Percentiles rank a stretch among this genome's conserved stretches.
phyloP scores from a whole-genome alignment of 331 rosid species.

The Erythrophleum ivorense region DNA sequence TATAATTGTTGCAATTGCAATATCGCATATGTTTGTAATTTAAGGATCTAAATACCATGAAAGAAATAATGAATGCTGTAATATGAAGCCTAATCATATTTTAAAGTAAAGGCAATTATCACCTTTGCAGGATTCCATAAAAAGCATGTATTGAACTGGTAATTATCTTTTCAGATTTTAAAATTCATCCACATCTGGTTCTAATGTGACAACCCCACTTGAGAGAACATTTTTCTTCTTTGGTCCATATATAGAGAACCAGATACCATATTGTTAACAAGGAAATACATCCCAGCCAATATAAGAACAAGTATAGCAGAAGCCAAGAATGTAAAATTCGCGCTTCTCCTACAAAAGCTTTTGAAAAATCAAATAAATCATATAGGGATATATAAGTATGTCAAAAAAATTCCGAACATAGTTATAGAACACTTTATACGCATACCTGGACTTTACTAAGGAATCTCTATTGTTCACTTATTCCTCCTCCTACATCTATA shows the following conservation, averaged over 20 bases:
- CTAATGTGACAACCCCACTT: neutral
- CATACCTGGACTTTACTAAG: too few relatives aligned
- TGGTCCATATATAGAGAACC: neutral
- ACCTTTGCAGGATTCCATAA: neutral
- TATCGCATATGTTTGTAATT: too few relatives aligned
- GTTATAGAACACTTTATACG: too few relatives aligned
- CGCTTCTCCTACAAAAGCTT: neutral
- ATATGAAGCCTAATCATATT: too few relatives aligned
- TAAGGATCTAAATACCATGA: too few relatives aligned
- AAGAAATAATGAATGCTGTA: too few relatives aligned
- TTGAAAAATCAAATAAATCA: too few relatives aligned
- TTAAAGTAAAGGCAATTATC: neutral
- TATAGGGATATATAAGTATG: too few relatives aligned
- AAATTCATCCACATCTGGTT: neutral
- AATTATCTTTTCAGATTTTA: neutral
- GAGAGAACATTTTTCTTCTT: neutral
- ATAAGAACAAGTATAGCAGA: neutral
- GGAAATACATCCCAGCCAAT: neutral
- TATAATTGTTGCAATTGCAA: too few relatives aligned
- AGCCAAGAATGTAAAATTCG: too few relatives aligned
- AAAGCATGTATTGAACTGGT: neutral
- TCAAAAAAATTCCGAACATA: too few relatives aligned
- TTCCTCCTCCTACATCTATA: neutral
- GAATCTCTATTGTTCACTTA: too few relatives aligned
- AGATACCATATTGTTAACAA: neutral